A percentile compares a stretch with the other conserved stretches of the same genome.
These are phyloP conservation scores for Somion occarium DNA, from an alignment of 1,284 basidiomycete species.

Conservation along the genomic window DNA sequence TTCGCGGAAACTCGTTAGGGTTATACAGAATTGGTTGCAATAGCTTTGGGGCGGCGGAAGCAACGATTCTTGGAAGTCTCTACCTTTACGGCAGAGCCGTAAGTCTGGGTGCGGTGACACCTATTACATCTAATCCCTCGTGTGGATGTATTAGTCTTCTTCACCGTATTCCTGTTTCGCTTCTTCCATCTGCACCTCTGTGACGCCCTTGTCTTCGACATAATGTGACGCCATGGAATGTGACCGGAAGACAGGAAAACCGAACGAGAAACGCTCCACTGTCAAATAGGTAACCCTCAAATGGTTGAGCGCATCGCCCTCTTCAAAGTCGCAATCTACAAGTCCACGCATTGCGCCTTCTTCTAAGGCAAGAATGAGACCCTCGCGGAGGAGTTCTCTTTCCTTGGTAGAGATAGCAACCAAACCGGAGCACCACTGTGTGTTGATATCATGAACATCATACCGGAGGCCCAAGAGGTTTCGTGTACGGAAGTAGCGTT, in stretches of 20 bases:
- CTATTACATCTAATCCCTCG: neutral
- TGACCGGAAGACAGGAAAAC: too few species aligned
- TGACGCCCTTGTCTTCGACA: too few species aligned
- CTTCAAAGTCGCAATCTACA: constrained; percentile 4
- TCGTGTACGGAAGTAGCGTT: constrained; percentile 7
- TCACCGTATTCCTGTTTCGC: too few species aligned
- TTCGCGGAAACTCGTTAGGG: constrained; percentile 7
- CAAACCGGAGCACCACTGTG: constrained; percentile 13
- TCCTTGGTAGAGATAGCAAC: constrained; percentile 2
- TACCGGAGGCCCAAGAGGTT: constrained; percentile 2
- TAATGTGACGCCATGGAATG: too few species aligned
- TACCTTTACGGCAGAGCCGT: too few species aligned
- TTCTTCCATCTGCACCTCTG: too few species aligned
- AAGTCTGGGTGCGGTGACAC: too few species aligned
- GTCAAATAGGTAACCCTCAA: constrained; percentile 3
- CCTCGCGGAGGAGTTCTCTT: neutral
- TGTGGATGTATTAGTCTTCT: neutral
- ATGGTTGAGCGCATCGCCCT: constrained; percentile 9
- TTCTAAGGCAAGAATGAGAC: constrained; percentile 4
- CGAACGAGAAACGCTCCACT: too few species aligned
- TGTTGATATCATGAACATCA: neutral
- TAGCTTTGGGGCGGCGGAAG: constrained; percentile 10
- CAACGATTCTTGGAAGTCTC: too few species aligned
- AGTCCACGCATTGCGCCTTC: constrained; percentile 7
- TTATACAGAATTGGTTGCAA: constrained; percentile 17